phyloP scores from a whole-genome alignment of 371 early-diverging fungal species.

The Actinomortierella wolfii region DNA sequence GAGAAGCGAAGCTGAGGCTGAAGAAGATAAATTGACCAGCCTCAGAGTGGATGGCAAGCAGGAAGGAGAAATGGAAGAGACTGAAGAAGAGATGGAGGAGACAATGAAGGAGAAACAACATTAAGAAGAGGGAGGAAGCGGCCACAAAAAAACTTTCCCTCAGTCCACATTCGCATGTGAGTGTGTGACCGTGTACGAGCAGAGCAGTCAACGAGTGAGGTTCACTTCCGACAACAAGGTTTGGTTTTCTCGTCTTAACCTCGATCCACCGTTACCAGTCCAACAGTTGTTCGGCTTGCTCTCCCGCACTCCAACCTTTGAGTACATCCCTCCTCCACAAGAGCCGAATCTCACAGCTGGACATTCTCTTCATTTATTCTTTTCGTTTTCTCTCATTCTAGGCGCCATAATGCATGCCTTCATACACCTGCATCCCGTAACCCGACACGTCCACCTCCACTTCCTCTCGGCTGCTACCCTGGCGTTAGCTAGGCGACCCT shows the following conservation, averaged over 20 bases:
- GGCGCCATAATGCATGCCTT: background rate
- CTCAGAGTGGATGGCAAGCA: slow-evolving; percentile 1
- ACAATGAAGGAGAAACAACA: slow-evolving; percentile 1
- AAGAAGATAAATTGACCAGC: slow-evolving; percentile 4
- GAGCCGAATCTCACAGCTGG: no score
- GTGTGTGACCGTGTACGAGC: no score
- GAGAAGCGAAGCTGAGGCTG: background rate
- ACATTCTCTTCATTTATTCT: background rate
- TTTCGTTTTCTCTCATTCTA: background rate
- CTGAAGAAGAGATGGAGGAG: slow-evolving; percentile 1
- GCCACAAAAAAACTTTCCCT: background rate
- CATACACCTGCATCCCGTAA: no score
- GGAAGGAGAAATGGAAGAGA: background rate
- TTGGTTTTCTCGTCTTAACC: no score
- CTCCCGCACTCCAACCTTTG: no score
- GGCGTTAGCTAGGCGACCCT: background rate
- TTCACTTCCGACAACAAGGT: no score
- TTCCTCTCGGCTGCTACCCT: slow-evolving; percentile 24
- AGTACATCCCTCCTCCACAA: no score
- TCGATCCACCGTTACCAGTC: no score
- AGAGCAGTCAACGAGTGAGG: no score
- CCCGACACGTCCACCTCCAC: no score
- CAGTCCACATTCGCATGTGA: background rate
- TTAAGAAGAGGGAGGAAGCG: background rate
- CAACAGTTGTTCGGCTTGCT: no score